Evolutionary conservation across 1,284 basidiomycete species (phyloP).

Genomic region (Fomitopsis schrenkii): DNA sequence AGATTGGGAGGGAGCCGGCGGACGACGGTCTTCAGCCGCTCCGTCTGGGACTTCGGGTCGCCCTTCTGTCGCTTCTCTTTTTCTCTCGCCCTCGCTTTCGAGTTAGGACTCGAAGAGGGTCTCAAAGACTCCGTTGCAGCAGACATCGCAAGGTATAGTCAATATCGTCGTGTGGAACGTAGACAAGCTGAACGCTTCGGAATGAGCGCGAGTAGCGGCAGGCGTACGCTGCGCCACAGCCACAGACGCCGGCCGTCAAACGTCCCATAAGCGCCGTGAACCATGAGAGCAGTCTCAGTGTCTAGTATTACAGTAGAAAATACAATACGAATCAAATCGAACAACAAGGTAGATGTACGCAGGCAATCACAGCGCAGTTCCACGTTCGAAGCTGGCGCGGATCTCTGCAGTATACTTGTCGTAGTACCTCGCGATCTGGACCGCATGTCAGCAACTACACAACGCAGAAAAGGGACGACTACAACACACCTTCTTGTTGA

Average conservation of each 20-base stretch:
- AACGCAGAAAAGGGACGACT: neutral
- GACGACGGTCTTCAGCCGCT: conserved; percentile 85
- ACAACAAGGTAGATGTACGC: neutral
- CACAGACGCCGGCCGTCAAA: too few relatives aligned
- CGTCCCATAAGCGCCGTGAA: too few relatives aligned
- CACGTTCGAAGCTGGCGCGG: conserved; percentile 92
- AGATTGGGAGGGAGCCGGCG: conserved; percentile 88
- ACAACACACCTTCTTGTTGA: conserved; percentile 91
- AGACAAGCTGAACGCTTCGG: neutral
- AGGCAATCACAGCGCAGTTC: conserved; percentile 70
- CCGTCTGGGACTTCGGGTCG: conserved; percentile 24
- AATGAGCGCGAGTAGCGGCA: neutral
- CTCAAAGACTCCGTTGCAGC: neutral
- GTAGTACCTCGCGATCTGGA: conserved; percentile 90
- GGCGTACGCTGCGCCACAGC: too few relatives aligned
- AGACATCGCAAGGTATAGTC: neutral
- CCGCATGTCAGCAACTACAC: neutral
- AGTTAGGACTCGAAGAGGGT: neutral
- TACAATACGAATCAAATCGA: neutral
- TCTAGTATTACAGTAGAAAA: neutral
- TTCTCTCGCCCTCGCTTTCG: conserved; percentile 9
- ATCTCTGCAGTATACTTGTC: conserved; percentile 97
- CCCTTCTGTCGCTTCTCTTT: conserved; percentile 21
- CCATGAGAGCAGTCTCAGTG: too few relatives aligned
- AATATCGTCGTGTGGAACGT: neutral